Percentiles rank a stretch among this genome's conserved stretches.
Evolutionary conservation across 2,329 filamentous ascomycete species (phyloP).

Genomic region (Paramyrothecium sp.): DNA sequence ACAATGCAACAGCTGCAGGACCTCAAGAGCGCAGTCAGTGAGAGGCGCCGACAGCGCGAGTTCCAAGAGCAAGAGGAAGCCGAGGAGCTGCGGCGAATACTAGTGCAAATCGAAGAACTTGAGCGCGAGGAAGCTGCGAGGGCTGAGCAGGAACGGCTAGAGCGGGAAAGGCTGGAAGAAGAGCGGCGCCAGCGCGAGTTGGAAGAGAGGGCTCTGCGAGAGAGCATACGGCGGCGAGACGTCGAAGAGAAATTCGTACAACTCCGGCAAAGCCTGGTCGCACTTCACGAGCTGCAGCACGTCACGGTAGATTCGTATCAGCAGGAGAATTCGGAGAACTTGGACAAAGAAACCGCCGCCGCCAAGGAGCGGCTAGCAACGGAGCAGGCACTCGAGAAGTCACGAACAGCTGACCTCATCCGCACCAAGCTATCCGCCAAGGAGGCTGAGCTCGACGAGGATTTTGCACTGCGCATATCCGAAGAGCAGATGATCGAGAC

Average conservation of each 20-base stretch:
- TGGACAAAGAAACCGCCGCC: constrained; percentile 18
- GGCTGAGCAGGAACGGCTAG: constrained; percentile 35
- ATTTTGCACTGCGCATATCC: constrained; percentile 38
- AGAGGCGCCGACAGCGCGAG: constrained; percentile 30
- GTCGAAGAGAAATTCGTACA: constrained; percentile 37
- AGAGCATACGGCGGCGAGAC: constrained; percentile 37
- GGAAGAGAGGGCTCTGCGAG: constrained; percentile 35
- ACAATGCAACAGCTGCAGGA: constrained; percentile 41
- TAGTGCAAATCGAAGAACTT: constrained; percentile 46
- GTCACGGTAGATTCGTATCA: constrained; percentile 35
- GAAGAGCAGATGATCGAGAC: constrained; percentile 43
- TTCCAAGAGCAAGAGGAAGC: constrained; percentile 30
- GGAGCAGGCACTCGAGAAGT: constrained; percentile 30
- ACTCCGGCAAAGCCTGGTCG: constrained; percentile 32
- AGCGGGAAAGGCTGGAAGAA: constrained; percentile 33
- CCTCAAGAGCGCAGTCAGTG: constrained; percentile 35
- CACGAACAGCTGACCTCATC: constrained; percentile 20
- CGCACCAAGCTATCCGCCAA: constrained; percentile 27
- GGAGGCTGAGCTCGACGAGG: constrained; percentile 32
- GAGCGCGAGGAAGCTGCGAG: constrained; percentile 44
- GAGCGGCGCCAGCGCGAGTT: constrained; percentile 35
- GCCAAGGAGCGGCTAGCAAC: constrained; percentile 26
- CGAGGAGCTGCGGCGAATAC: constrained; percentile 33
- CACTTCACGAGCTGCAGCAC: constrained; percentile 42
- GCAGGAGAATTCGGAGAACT: constrained; percentile 27